Percentiles rank a stretch among this genome's conserved stretches.
phyloP scores from a whole-genome alignment of 78 protist genomes.

The Acrasis kona region DNA sequence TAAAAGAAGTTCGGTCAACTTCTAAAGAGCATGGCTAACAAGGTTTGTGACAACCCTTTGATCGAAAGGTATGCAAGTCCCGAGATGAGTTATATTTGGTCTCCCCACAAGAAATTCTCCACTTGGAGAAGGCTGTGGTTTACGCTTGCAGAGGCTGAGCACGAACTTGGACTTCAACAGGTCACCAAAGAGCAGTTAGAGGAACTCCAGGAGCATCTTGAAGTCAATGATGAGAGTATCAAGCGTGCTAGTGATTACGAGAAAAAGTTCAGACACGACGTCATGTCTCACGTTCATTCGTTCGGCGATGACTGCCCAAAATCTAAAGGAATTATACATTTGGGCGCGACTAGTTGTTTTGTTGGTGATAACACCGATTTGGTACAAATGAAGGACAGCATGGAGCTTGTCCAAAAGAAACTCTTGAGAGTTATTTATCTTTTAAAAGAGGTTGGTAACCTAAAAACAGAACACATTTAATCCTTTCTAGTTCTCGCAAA shows the following conservation, averaged over 20 bases:
- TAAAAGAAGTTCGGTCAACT: too few species aligned
- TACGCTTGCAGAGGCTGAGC: constrained; percentile 14
- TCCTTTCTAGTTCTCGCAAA: too few species aligned
- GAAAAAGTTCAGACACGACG: constrained; percentile 47
- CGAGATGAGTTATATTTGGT: constrained; percentile 18
- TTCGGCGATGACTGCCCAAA: constrained; percentile 29
- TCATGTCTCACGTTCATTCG: constrained; percentile 58
- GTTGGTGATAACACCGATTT: constrained; percentile 49
- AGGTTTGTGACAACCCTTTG: constrained; percentile 24
- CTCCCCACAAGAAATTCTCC: not conserved
- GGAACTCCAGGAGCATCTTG: constrained; percentile 18
- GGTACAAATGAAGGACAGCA: constrained; percentile 23
- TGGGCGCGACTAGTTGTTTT: constrained; percentile 56
- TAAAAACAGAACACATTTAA: too few species aligned
- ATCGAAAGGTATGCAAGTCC: constrained; percentile 9
- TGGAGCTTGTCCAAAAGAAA: constrained; percentile 11
- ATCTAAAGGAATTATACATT: constrained; percentile 50
- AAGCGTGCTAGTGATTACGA: constrained; percentile 43
- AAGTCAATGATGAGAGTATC: constrained; percentile 34
- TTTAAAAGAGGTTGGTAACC: constrained; percentile 5
- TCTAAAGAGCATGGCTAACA: too few species aligned
- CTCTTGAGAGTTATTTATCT: not conserved
- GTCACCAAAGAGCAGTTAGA: constrained; percentile 34
- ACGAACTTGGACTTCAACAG: constrained; percentile 23
- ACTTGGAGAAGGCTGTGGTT: constrained; percentile 39